Base-by-base conservation (phyloP, 2,329 filamentous ascomycete species). In the Cladosporium sp. region DNA sequence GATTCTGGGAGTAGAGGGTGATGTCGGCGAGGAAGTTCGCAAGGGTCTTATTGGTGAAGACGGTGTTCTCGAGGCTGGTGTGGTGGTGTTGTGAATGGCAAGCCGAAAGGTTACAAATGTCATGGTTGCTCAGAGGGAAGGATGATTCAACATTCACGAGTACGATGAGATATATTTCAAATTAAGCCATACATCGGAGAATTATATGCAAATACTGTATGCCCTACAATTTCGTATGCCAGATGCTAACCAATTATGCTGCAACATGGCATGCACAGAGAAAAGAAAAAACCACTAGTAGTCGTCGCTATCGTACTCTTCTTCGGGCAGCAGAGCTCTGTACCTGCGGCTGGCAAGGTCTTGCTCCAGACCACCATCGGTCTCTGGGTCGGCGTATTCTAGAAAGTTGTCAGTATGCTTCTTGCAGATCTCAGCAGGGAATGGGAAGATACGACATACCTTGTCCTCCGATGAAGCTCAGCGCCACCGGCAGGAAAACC, bases 381-480 rank as follows among this genome's bases (percentile, higher is more conserved):
- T 89, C 74, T 96, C 93, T 0, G 91, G 89, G 73, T 98, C 93
- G 44, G 93, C 84, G 74, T 97, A 98, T 3, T 94, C 87, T 85
- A 10, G 3, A 69, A 61, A 40, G 8, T 58, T 57, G 69, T 76
- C 60, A 72, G 67, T 62, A 65, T 31, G 21, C n/a, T 26, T 62
- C 44, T 23, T 46, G 40, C 40, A 31, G 1, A 64, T 49, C 21
- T 40, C 28, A 16, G 23, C 46, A 21, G 23, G 49, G 14, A 62
- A n/a, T 31, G 37, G 29, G 16, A 40, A 62, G 44, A 49, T 64
- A 21, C 21, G 12, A 79, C 82, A 75, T 78, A 87, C 85, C 93
- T 70, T 89, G 86, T 1, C 95, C 95, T 21, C 95, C 95, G 60
- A 91, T 84, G 59, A 97, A 83, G 74, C 91, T 96, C 70, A 99